These are phyloP conservation scores for Apophysomyces elegans DNA, from an alignment of 371 early-diverging fungal genomes.

Conservation along the genomic window DNA sequence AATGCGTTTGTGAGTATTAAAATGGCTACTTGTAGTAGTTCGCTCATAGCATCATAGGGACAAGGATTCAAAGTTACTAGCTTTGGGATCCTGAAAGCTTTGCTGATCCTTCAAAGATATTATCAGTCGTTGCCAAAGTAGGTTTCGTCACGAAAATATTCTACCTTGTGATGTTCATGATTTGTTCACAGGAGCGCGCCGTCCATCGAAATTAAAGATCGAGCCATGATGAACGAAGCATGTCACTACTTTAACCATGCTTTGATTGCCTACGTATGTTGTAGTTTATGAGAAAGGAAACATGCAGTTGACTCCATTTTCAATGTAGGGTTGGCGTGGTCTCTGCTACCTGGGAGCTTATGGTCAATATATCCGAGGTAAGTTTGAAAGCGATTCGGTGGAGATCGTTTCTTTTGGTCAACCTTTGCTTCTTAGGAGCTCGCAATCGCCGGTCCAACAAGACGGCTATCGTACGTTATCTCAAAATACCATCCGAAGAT, in stretches of 20 bases:
- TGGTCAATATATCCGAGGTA: constrained; percentile 52
- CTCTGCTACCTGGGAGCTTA: constrained; percentile 54
- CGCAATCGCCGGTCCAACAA: constrained; percentile 62
- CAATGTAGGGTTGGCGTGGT: constrained; percentile 51
- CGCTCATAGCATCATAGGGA: constrained; percentile 36
- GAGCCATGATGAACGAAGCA: constrained; percentile 23
- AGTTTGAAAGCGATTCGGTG: background rate
- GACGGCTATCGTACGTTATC: constrained; percentile 69
- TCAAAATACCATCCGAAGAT: constrained; percentile 70
- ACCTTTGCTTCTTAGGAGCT: constrained; percentile 15
- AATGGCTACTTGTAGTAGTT: background rate
- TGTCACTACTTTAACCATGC: constrained; percentile 37
- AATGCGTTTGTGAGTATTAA: constrained; percentile 39
- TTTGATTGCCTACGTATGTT: constrained; percentile 34
- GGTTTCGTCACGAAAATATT: background rate
- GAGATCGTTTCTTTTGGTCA: constrained; percentile 59
- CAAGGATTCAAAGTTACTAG: constrained; percentile 56
- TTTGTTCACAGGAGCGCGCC: constrained; percentile 9
- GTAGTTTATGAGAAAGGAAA: background rate
- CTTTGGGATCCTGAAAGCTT: constrained; percentile 24
- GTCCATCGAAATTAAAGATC: constrained; percentile 17
- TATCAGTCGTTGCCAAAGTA: constrained; percentile 26
- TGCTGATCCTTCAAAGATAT: constrained; percentile 23
- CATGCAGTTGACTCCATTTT: background rate
- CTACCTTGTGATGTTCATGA: background rate